Conservation (phyloP, 441 rosid genomes). For the Croton laevigatus region DNA sequence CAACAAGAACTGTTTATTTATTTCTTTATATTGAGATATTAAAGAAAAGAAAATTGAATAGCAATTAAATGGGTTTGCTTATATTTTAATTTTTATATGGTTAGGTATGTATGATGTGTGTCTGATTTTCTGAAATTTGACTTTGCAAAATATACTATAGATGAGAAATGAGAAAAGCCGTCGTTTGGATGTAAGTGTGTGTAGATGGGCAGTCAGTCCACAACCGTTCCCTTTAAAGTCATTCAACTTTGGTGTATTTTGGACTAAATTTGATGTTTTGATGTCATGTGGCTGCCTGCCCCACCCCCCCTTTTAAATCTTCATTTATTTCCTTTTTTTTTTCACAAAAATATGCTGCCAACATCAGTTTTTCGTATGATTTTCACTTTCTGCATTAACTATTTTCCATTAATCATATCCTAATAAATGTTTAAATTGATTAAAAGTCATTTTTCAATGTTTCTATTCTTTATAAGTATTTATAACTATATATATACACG, state of each 20-base stretch:
- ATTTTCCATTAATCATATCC: no score
- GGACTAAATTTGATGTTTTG: not conserved
- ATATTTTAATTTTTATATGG: not conserved
- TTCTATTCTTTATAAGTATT: no score
- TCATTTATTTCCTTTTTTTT: not conserved
- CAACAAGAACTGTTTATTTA: slow-evolving; percentile 5
- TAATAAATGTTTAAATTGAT: no score
- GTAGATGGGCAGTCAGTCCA: slow-evolving; percentile 4
- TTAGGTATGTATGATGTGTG: not conserved
- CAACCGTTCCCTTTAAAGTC: not conserved
- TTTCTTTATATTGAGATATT: not conserved
- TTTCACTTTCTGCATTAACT: no score
- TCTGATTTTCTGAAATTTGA: not conserved
- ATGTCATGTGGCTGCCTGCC: slow-evolving; percentile 4
- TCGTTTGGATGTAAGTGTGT: slow-evolving; percentile 4
- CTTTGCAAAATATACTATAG: not conserved
- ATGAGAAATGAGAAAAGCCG: slow-evolving; percentile 5
- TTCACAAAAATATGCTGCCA: no score
- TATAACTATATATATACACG: no score
- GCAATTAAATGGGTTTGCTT: not conserved
- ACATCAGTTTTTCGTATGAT: no score
- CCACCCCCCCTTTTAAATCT: not conserved
- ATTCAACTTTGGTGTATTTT: slow-evolving; percentile 5
- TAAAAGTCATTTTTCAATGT: no score
- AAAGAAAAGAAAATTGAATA: not conserved